A percentile compares a stretch with the other conserved stretches of the same genome.
phyloP scores from a whole-genome alignment of 768 basidiomycete genomes.

The Macrolepiota dolichaula region DNA sequence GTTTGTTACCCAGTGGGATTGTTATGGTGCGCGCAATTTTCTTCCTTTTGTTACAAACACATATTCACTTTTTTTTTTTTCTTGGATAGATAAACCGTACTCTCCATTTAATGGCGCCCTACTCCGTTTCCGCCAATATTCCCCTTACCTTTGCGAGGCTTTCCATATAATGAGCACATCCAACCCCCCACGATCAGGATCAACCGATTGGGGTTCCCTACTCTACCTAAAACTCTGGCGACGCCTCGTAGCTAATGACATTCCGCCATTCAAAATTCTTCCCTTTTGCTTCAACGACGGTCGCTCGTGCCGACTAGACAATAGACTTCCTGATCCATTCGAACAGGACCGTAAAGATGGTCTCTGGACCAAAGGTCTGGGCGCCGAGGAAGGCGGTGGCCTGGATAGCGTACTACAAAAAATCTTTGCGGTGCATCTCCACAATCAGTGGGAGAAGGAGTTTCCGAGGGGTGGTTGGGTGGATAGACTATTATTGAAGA shows the following conservation, averaged over 20 bases:
- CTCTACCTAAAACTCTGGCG: slow-evolving; percentile 93
- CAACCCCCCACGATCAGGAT: slow-evolving; percentile 65
- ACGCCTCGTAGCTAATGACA: slow-evolving; percentile 63
- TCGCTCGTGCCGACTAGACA: slow-evolving; percentile 88
- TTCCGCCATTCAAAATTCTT: slow-evolving; percentile 87
- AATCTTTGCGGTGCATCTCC: slow-evolving; percentile 87
- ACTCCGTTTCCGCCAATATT: slow-evolving; percentile 88
- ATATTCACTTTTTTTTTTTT: not conserved
- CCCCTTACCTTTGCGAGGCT: slow-evolving; percentile 96
- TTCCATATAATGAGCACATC: slow-evolving; percentile 87
- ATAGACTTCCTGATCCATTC: slow-evolving; percentile 92
- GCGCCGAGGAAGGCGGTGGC: slow-evolving; percentile 56
- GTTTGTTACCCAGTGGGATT: slow-evolving; percentile 99
- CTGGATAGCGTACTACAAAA: slow-evolving; percentile 61
- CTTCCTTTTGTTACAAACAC: not conserved
- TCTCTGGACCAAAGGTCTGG: slow-evolving; percentile 67
- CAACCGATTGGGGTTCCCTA: slow-evolving; percentile 92
- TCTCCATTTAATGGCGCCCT: slow-evolving; percentile 86
- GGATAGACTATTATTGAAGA: slow-evolving; percentile 65
- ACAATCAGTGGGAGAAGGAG: slow-evolving; percentile 93
- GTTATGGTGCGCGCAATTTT: slow-evolving; percentile 73
- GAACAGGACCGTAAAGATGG: slow-evolving; percentile 46
- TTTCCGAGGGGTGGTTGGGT: slow-evolving; percentile 89
- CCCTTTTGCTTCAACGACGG: slow-evolving; percentile 96
- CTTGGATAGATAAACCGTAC: slow-evolving; percentile 36